Percentiles rank a stretch among this genome's conserved stretches.
These are phyloP conservation scores for Eucalyptus sp. DNA, from an alignment of 345 rosid species.

Conservation along the genomic window DNA sequence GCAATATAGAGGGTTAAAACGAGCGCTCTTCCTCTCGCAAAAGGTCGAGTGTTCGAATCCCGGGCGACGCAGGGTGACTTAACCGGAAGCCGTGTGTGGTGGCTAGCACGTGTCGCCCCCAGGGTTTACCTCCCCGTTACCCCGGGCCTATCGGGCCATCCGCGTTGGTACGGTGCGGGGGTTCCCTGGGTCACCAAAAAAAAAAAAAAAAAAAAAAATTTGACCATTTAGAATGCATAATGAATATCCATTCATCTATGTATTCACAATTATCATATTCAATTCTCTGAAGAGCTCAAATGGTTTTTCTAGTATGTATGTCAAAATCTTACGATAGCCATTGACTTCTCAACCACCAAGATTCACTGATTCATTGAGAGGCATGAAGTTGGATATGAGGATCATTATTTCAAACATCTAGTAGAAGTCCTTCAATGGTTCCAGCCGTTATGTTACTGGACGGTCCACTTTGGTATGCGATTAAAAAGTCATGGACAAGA, in stretches of 20 bases:
- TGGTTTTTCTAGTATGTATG: background rate
- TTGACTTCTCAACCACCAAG: background rate
- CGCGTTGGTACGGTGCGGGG: no score
- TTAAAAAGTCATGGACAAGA: background rate
- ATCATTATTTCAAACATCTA: background rate
- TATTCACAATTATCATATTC: background rate
- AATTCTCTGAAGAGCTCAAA: background rate
- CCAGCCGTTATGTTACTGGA: background rate
- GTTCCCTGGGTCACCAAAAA: no score
- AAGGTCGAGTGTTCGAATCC: no score
- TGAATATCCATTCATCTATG: background rate
- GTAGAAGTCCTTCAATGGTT: background rate
- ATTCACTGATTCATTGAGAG: background rate
- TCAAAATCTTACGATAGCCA: background rate
- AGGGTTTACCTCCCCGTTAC: no score
- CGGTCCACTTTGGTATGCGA: background rate
- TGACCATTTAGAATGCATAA: background rate
- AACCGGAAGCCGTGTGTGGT: no score
- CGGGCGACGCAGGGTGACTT: no score
- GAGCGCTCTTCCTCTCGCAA: no score
- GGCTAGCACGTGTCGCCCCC: no score
- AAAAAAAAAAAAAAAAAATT: no score
- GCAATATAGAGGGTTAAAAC: background rate
- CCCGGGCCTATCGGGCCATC: no score
- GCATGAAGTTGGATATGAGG: fast-evolving